A percentile compares a stretch with the other conserved stretches of the same genome.
phyloP scores from a whole-genome alignment of 176 grass and related monocot genomes.

The Phoenix dactylifera region DNA sequence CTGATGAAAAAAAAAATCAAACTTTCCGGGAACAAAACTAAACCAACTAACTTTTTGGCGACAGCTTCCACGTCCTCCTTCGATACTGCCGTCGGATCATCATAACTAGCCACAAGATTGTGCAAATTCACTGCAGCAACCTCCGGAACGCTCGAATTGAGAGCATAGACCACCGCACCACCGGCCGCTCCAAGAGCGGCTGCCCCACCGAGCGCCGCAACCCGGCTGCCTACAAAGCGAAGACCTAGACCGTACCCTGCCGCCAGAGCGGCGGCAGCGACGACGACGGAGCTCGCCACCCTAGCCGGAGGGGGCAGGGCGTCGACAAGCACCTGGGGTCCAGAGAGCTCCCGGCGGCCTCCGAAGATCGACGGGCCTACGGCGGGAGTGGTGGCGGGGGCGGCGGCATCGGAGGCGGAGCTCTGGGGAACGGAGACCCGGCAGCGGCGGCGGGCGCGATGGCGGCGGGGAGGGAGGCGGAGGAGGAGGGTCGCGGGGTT shows the following conservation, averaged over 20 bases:
- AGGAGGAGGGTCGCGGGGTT: conserved; percentile 33
- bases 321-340: conserved; percentile 52
- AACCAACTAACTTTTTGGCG: conserved; percentile 43
- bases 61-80: conserved; percentile 63
- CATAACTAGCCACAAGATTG: conserved; percentile 66
- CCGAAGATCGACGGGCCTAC: conserved; percentile 33
- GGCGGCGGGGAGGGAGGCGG: conserved; percentile 24
- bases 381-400: neutral
- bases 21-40: neutral
- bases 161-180: conserved; percentile 33
- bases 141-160: conserved; percentile 71
- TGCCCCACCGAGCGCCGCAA: conserved; percentile 31
- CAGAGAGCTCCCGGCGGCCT: conserved; percentile 42
- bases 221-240: conserved; percentile 30
- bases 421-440: conserved; percentile 4
- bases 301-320: conserved; percentile 44
- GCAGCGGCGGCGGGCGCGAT: conserved; percentile 12
- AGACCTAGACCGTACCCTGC: conserved; percentile 67
- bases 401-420: neutral
- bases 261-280: conserved; percentile 43
- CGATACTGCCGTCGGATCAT: conserved; percentile 55
- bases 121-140: conserved; percentile 70
- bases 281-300: conserved; percentile 46
- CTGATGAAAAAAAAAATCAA: neutral
- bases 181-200: conserved; percentile 58